Evolutionary conservation across 768 basidiomycete genomes (phyloP).

Genomic region (Hypholoma fasciculare): DNA sequence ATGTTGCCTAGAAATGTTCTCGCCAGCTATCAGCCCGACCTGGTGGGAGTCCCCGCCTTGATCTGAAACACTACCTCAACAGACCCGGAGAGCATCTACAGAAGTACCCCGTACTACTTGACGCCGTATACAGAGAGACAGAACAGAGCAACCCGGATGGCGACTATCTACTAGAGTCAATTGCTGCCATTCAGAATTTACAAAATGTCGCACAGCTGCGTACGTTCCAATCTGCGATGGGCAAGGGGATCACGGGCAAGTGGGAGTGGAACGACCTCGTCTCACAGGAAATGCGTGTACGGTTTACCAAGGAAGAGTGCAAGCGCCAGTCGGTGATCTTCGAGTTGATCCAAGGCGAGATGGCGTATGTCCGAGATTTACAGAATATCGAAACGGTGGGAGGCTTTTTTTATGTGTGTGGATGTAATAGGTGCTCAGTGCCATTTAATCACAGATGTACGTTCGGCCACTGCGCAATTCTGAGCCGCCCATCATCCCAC

Average conservation of each 20-base stretch:
- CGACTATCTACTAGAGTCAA: constrained; percentile 79
- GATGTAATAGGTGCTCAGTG: background rate
- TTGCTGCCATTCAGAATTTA: constrained; percentile 78
- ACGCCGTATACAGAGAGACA: constrained; percentile 86
- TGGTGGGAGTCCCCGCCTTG: constrained; percentile 44
- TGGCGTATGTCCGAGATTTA: constrained; percentile 94
- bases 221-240: constrained; percentile 90
- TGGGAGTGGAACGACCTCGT: constrained; percentile 92
- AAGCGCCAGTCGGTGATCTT: constrained; percentile 94
- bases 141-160: constrained; percentile 78
- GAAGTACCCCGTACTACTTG: constrained; percentile 82
- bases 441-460: constrained; percentile 61
- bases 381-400: constrained; percentile 82
- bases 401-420: constrained; percentile 3
- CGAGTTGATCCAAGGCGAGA: constrained; percentile 94
- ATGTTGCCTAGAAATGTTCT: constrained; percentile 38
- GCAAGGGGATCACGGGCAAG: constrained; percentile 74
- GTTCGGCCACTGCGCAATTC: constrained; percentile 72
- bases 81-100: constrained; percentile 84
- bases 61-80: constrained; percentile 78
- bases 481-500: constrained; percentile 78
- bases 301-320: constrained; percentile 69
- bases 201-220: constrained; percentile 79
- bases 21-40: constrained; percentile 40
- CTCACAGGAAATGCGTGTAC: constrained; percentile 56